Evolutionary conservation across 345 rosid species (phyloP), one percentile per base, ranked within the genome.

Genomic region (Hypericum androsaemum): DNA sequence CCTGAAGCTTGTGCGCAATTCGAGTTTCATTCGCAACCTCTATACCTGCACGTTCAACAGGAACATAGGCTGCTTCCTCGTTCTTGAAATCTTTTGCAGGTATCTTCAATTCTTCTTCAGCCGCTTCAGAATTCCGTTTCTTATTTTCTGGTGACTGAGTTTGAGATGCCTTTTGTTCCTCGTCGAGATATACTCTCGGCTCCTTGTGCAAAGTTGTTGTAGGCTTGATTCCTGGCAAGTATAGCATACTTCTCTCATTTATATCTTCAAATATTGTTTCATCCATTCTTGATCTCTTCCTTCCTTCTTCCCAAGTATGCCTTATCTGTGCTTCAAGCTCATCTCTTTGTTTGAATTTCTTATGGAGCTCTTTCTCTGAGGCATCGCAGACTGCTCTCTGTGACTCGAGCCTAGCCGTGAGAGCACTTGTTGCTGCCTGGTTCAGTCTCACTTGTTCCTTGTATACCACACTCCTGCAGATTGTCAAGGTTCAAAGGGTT

Each of bases 361-460:
- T 81, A 73, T 86, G 97, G 52, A 88, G 84, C 41, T 88, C 99
- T 66, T 72, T 86, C 74, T 85, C 99, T 0, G 97, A 63, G 12
- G 83, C 77, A 66, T 92, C 94, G 48, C 94, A 83, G n/a, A 92
- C 81, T 7, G 84, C 88, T 68, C 81, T 92, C 57, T 92, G 97
- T 5, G 97, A 95, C 72, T 85, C 94, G 32, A 92, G 75, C 62
- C 95, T 88, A 36, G 96, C 94, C 84, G 71, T 84, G 39, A 92
- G 86, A 0, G 96, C 86, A 57, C 68, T 79, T 12, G 74, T 50
- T 9, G 98, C 97, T 38, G 85, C 94, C 69, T 92, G 94, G 77
- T 85, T 92, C 54, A 92, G 71, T 70, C 97, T 83, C 64, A 80
- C 79, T 67, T 92, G 90, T 57, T 92, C 98, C 80, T 92, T 88